Base-by-base conservation (phyloP, 305 asterid species). In the Ilex paraguariensis region DNA sequence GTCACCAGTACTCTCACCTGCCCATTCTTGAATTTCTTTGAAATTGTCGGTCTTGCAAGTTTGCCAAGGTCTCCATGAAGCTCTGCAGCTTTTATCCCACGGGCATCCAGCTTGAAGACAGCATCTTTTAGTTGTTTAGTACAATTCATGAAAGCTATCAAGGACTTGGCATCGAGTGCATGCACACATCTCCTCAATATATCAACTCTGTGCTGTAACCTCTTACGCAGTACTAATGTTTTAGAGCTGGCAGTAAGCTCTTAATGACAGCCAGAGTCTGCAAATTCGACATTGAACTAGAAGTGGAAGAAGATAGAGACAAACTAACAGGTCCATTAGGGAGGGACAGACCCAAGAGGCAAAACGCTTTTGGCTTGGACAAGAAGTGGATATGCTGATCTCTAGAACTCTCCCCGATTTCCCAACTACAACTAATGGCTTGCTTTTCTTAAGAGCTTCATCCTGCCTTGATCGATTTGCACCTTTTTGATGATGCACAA, bases 351-450 rank as follows among this genome's bases (percentile, higher is more conserved):
- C 61, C 86, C 92, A 13, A 90, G 75, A 14, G 95, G 86, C 64
- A 74, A 65, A 17, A 87, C 77, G 28, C 78, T 74, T 65, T 86
- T 79, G 75, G 95, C 95, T 74, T 82, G 96, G 65, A 90, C 86
- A 40, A 93, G 95, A 64, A 85, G 84, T 40, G 99, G 99, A 57
- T 90, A 88, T 81, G 69, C 96, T 93, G n/a, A 93, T 85, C 73
- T 93, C 99, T 8, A 95, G 97, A 66, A 87, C 78, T 67, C 97
- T 72, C 0, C 99, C 97, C 5, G 96, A 96, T 10, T 96, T 93
- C 64, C 97, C 97, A 55, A 93, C 95, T 36, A 93, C 87, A 7
- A 93, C 82, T 33, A 67, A 60, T 5, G 99, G 99, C 73, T 90
- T 93, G 75, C 90, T 90, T 81, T 93, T 93, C 72, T 54, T 87